Base-by-base conservation (phyloP, 805 yeast species). In the Cyberlindnera saturnus region DNA sequence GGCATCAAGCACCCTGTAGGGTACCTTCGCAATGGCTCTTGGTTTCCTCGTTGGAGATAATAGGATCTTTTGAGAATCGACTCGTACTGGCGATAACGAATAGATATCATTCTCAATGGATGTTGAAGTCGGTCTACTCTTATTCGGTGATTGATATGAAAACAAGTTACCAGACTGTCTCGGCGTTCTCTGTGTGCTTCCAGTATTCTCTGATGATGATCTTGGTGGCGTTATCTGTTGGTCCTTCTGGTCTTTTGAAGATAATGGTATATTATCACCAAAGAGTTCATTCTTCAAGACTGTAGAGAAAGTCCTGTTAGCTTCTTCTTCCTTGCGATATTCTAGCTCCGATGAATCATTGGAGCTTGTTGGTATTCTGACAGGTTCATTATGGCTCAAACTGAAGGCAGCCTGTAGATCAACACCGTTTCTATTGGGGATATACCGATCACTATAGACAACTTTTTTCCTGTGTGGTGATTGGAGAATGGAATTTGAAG, bases 1-100 rank as follows among this genome's bases (percentile, higher is more conserved):
- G 0, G 99, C 99, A 65, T 91, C 99, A 36, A 91, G 73, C 5
- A 91, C 97, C 43, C 96, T 73, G 57, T 84, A 89, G 0, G 99
- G 98, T 1, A 89, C 86, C 57, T 85, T 86, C 4, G 93, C 73
- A 17, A 93, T 86, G 28, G 77, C 74, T 36, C 99, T 67, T 2
- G 84, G 78, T 56, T 79, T 83, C 63, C 82, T 87, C 44, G 84
- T 82, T 0, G 97, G 97, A 2, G 91, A 82, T 40, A 90, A 65
- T 36, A 93, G 68, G 20, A 90, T 64, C 53, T 78, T 75, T 54
- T 90, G 96, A 2, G 91, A 79, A 51, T 90, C 98, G 45, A 84
- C 85, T 40, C 98, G 74, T 31, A 91, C 96, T 0, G 96, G 96
- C 1, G 95, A 83, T 23, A 82, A 62, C 1, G 95, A 83, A 56